Percentiles rank a stretch among this genome's conserved stretches.
phyloP scores from a whole-genome alignment of 495 filamentous ascomycete genomes.

The Penicillium waksmanii region DNA sequence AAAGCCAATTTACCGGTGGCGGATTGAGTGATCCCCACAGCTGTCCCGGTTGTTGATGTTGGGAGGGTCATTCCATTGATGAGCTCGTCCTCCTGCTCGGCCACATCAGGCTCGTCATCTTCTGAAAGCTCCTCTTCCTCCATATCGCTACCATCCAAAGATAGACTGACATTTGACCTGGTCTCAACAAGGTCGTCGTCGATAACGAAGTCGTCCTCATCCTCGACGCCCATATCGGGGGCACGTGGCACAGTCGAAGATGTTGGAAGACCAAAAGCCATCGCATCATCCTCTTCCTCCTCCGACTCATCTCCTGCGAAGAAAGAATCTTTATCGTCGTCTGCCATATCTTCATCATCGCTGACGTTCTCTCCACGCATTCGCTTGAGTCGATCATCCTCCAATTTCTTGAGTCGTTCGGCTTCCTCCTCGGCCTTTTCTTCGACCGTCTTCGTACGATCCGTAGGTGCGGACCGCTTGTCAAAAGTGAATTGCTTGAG shows the following conservation, averaged over 20 bases:
- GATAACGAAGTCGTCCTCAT: conserved; percentile 90
- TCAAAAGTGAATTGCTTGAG: conserved; percentile 82
- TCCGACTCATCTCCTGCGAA: conserved; percentile 48
- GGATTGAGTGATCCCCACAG: conserved; percentile 35
- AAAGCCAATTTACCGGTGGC: conserved; percentile 65
- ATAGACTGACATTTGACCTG: conserved; percentile 56
- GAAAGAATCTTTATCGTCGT: conserved; percentile 49
- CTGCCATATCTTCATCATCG: conserved; percentile 50
- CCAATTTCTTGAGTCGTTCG: conserved; percentile 72
- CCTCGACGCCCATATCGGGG: conserved; percentile 63
- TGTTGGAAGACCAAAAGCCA: conserved; percentile 56
- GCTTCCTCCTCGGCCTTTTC: conserved; percentile 79
- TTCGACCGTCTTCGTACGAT: conserved; percentile 88
- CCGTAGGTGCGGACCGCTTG: conserved; percentile 78
- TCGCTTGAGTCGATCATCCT: conserved; percentile 66
- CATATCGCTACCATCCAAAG: conserved; percentile 54
- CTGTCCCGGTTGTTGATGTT: conserved; percentile 24
- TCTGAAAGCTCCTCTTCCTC: conserved; percentile 54
- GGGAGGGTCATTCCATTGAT: conserved; percentile 45
- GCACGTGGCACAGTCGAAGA: conserved; percentile 36
- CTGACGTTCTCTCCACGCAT: conserved; percentile 48
- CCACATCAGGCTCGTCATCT: conserved; percentile 54
- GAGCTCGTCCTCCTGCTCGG: conserved; percentile 50
- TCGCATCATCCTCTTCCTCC: conserved; percentile 53
- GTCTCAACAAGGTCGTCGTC: conserved; percentile 79